Conservation (phyloP, 805 yeast genomes). For the Saccharomycopsis lassenensis region DNA sequence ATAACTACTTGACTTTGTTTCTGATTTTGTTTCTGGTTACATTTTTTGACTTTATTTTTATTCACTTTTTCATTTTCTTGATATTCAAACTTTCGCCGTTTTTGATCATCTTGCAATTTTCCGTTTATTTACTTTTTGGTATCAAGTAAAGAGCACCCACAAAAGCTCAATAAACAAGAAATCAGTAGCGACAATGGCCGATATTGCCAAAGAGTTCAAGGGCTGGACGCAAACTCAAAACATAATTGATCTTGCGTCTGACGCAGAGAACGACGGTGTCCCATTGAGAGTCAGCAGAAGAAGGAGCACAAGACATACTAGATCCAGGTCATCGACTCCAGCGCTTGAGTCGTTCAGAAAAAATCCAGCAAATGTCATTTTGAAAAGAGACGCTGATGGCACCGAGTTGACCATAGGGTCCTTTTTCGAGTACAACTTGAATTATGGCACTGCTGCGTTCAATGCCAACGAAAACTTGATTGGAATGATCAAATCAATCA, state of each 20-base stretch:
- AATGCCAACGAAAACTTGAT: not conserved
- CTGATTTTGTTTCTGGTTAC: no score
- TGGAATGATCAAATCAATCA: constrained; percentile 10
- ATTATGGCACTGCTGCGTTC: not conserved
- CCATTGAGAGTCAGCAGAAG: not conserved
- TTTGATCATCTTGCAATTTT: no score
- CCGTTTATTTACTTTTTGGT: no score
- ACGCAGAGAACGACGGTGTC: constrained; percentile 1
- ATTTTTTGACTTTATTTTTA: no score
- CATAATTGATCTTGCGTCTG: constrained; percentile 1
- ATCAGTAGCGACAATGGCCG: constrained; percentile 15
- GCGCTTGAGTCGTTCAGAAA: constrained; percentile 6
- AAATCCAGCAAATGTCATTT: constrained; percentile 8
- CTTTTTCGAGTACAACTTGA: constrained; percentile 5
- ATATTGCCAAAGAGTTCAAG: constrained; percentile 4
- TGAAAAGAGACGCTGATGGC: constrained; percentile 6
- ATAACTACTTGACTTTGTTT: no score
- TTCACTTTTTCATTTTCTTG: no score
- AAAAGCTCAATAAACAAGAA: no score
- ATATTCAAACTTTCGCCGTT: no score
- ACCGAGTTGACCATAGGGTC: constrained; percentile 12
- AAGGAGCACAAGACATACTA: not conserved
- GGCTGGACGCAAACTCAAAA: constrained; percentile 12
- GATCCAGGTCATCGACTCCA: no score
- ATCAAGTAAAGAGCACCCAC: no score